phyloP scores from a whole-genome alignment of 805 yeast genomes.

The Hanseniaspora guilliermondii region DNA sequence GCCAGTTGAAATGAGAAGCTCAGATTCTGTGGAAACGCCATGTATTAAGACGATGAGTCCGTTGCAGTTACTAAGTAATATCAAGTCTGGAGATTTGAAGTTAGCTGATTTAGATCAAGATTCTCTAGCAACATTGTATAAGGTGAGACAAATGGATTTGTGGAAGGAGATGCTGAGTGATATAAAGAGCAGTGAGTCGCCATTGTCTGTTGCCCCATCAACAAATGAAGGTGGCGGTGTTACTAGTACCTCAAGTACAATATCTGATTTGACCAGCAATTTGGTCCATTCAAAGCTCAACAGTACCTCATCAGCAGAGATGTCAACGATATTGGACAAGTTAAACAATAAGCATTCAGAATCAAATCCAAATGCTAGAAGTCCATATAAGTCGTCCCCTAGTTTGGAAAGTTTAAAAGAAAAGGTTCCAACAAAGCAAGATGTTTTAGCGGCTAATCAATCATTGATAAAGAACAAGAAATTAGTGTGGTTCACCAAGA shows the following conservation, averaged over 20 bases:
- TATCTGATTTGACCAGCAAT: background rate
- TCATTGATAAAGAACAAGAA: slow-evolving; percentile 14
- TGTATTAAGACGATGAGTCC: slow-evolving; percentile 18
- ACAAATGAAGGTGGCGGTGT: background rate
- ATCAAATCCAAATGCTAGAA: background rate
- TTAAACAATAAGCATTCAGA: slow-evolving; percentile 6
- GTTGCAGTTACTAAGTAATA: slow-evolving; percentile 21
- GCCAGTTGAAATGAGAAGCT: background rate
- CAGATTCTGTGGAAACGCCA: slow-evolving; percentile 17
- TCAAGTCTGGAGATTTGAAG: slow-evolving; percentile 27
- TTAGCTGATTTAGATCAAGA: slow-evolving; percentile 26
- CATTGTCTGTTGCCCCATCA: background rate
- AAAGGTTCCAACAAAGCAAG: slow-evolving; percentile 5
- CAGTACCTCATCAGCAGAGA: background rate
- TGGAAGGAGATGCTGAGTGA: slow-evolving; percentile 33
- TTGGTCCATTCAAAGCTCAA: background rate
- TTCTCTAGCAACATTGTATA: slow-evolving; percentile 43
- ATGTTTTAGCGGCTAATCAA: background rate
- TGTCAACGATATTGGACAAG: slow-evolving; percentile 3
- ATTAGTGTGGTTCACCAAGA: slow-evolving; percentile 35
- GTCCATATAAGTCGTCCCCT: background rate
- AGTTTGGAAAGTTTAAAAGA: background rate
- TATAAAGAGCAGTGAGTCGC: slow-evolving; percentile 8
- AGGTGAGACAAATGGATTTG: slow-evolving; percentile 54
- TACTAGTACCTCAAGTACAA: background rate